Conservation (phyloP, 768 basidiomycete species). For the Mycena galericulata region DNA sequence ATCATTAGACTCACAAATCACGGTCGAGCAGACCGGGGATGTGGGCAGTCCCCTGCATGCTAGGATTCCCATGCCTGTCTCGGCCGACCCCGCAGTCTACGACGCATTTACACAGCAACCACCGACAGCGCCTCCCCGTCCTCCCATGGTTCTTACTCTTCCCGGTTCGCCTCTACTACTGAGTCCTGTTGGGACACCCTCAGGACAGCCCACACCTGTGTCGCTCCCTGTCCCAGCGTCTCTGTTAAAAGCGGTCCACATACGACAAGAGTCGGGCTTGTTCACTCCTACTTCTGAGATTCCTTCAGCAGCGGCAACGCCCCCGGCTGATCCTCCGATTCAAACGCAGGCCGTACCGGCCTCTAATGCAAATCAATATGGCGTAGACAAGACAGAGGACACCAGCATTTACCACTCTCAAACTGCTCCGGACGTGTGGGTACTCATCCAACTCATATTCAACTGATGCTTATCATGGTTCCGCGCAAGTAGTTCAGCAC, state of each 20-base stretch:
- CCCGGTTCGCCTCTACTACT: constrained; percentile 17
- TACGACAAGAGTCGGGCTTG: constrained; percentile 45
- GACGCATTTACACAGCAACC: constrained; percentile 46
- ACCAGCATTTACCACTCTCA: background rate
- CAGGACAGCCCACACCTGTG: constrained; percentile 33
- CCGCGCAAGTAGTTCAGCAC: background rate
- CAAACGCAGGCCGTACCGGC: background rate
- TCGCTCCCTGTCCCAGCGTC: constrained; percentile 37
- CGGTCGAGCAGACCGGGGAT: background rate
- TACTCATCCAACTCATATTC: too few species aligned
- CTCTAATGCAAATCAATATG: background rate
- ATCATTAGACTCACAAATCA: background rate
- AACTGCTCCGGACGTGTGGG: background rate
- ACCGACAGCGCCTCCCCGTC: constrained; percentile 23
- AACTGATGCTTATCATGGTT: background rate
- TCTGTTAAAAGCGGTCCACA: constrained; percentile 38
- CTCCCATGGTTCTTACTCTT: constrained; percentile 39
- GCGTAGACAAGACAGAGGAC: background rate
- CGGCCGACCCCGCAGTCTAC: constrained; percentile 53
- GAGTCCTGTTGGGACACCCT: background rate
- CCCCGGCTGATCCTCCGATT: background rate
- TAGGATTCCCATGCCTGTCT: constrained; percentile 52
- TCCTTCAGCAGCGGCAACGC: constrained; percentile 28
- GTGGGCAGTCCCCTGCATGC: constrained; percentile 16
- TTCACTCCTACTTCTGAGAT: constrained; percentile 48